Percentiles rank a stretch among this genome's conserved stretches.
Conservation (phyloP, 176 grass and related monocot genomes). For the Melocanna baccifera region DNA sequence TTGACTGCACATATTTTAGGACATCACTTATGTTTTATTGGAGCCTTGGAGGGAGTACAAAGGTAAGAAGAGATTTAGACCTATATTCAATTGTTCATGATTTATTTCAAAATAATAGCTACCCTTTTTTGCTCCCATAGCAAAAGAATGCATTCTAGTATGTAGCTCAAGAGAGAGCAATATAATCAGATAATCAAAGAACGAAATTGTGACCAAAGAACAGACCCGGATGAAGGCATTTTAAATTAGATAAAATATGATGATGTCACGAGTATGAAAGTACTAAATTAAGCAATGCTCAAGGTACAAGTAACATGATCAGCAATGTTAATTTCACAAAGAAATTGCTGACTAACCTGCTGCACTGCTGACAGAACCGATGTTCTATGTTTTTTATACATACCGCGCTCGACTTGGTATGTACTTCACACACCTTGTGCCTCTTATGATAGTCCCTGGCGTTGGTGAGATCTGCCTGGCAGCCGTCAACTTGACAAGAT, state of each 20-base stretch:
- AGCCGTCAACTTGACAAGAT: conserved; percentile 73
- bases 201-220: background rate
- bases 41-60: background rate
- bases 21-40: background rate
- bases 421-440: conserved; percentile 77
- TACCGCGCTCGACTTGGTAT: conserved; percentile 55
- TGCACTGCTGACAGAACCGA: conserved; percentile 94
- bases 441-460: conserved; percentile 76
- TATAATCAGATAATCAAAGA: background rate
- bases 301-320: conserved; percentile 4
- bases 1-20: background rate
- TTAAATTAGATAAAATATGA: background rate
- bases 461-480: conserved; percentile 39
- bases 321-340: conserved; percentile 1
- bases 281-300: conserved; percentile 14
- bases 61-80: background rate
- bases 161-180: background rate
- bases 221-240: background rate
- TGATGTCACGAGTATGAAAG: background rate
- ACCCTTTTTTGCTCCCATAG: background rate
- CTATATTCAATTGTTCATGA: background rate
- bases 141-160: background rate
- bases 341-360: conserved; percentile 59
- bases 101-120: conserved; percentile 8
- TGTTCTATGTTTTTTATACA: conserved; percentile 41